Base-by-base conservation (phyloP, 148 eudicot genomes). In the Bassia scoparia region DNA sequence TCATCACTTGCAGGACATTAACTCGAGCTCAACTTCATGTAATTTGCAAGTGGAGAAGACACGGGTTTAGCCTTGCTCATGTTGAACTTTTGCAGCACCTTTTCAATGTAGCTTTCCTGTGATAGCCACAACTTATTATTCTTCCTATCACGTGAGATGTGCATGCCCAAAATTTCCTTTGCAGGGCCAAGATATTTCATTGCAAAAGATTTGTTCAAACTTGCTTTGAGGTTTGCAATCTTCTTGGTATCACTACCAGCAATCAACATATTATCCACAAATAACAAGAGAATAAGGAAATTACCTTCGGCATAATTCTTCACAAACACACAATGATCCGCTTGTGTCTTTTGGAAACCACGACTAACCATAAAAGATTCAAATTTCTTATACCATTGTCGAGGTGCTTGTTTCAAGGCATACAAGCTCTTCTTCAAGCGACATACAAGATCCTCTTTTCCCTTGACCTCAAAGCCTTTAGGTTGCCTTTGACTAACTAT, bases 401-500 rank as follows among this genome's bases (percentile, higher is more conserved):
- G 23, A 7, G 67, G 48, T 21, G 74, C 70, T 48, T 78, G 73
- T 38, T 71, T 77, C 31, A 78, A 72, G 41, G 68, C 69, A 49
- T 73, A 73, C 43, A 68, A 73, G 24, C 64, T 67, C 43, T 78
- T 58, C 29, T n/a, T 73, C 31, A 78, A 72, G 41, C 68, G 30
- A 5, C 69, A 49, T 67, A 78, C 54, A 68, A 73, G 43, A 63
- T 67, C 23, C 64, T 58, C 29, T n/a, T 73, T 56, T 61, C 26
- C 43, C 70, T 66, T 72, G 13, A 54, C 76, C 48, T 33, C 23
- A 23, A 73, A 68, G 2, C 77, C 73, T 34, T 79, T 24, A 17
- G 41, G 78, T 74, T 74, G 69, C 81, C 78, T 35, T 81, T 69
- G 30, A 69, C 69, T n/a, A 27, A 77, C 78, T 8, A 81, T 35